Base-by-base conservation (phyloP, 75 land plant genomes). In the Isoetes taiwanensis region DNA sequence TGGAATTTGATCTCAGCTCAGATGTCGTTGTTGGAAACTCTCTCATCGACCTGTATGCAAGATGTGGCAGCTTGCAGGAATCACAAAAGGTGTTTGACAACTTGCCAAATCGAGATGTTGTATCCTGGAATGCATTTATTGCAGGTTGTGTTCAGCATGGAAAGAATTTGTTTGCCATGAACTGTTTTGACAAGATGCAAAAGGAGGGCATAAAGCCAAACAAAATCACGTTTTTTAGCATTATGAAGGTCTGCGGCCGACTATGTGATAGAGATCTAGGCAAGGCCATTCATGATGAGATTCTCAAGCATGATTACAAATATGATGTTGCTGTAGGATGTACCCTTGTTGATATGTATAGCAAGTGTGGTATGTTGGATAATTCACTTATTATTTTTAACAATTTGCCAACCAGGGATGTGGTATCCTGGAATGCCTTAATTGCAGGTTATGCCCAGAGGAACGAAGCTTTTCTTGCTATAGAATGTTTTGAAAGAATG, bases 71-170 rank as follows among this genome's bases (percentile, higher is more conserved):
- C 16, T 23, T 16, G 4, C 8, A 6, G 14, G 23, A 46, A 16
- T 17, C 52, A 6, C 5, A 46, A 8, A 4, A 23, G 4, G 30
- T 58, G 5, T 34, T 58, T 17, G 60, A 58, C 46, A 19, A 35
- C 6, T n/a, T 58, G 28, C 60, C 60, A 34, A 3, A 3, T 5
- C 26, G 50, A n/a, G 56, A 71, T 57, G 43, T 57, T 26, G 38
- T 72, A 23, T 28, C 75, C 4, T 72, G 64, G 63, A 72, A 41
- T 16, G 11, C 63, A 2, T 57, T 71, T 61, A 57, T 71, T 12
- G 12, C 40, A 35, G 74, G 63, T 8, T 33, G 58, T 32, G 67
- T 63, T 8, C 25, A 64, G 27, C 37, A 59, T 32, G 74, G 74
- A 2, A 26, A 33, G 2, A 61, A 57, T 0, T 41, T 17, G 42